These are phyloP conservation scores for Echria macrotheca DNA, from an alignment of 495 filamentous ascomycete species.

Conservation along the genomic window DNA sequence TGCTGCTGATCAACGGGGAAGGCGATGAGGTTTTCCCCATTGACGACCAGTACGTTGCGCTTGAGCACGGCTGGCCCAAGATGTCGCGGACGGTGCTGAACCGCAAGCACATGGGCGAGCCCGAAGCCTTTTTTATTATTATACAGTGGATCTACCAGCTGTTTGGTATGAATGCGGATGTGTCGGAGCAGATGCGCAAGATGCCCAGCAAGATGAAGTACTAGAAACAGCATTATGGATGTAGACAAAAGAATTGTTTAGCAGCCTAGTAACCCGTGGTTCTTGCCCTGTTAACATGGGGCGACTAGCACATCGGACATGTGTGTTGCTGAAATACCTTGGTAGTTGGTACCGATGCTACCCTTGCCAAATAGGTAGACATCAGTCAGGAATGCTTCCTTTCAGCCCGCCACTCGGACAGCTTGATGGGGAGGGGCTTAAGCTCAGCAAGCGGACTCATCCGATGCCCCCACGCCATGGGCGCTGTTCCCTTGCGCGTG, in stretches of 20 bases:
- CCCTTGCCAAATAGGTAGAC: too few species aligned
- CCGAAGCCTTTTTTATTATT: constrained; percentile 19
- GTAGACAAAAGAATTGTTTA: too few species aligned
- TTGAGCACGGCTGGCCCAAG: constrained; percentile 59
- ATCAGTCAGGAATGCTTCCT: too few species aligned
- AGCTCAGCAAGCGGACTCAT: constrained; percentile 3
- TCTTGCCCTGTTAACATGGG: too few species aligned
- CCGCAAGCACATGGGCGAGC: constrained; percentile 25
- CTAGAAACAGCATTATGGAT: too few species aligned
- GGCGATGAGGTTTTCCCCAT: constrained; percentile 66
- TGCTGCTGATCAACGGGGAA: constrained; percentile 63
- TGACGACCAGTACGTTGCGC: constrained; percentile 56
- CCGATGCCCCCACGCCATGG: constrained; percentile 14
- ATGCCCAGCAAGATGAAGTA: constrained; percentile 18
- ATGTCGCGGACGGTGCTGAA: constrained; percentile 46
- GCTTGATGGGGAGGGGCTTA: constrained; percentile 7
- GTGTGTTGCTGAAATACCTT: too few species aligned
- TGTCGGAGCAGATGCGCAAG: constrained; percentile 4
- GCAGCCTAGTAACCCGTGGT: too few species aligned
- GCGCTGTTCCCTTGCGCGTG: not conserved
- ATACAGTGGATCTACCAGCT: constrained; percentile 20
- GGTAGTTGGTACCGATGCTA: too few species aligned
- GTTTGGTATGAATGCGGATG: constrained; percentile 18
- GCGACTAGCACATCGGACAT: too few species aligned
- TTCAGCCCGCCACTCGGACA: constrained; percentile 8